These are phyloP conservation scores for Iris macrosiphon DNA, from an alignment of 106 monocot species.

Conservation along the genomic window DNA sequence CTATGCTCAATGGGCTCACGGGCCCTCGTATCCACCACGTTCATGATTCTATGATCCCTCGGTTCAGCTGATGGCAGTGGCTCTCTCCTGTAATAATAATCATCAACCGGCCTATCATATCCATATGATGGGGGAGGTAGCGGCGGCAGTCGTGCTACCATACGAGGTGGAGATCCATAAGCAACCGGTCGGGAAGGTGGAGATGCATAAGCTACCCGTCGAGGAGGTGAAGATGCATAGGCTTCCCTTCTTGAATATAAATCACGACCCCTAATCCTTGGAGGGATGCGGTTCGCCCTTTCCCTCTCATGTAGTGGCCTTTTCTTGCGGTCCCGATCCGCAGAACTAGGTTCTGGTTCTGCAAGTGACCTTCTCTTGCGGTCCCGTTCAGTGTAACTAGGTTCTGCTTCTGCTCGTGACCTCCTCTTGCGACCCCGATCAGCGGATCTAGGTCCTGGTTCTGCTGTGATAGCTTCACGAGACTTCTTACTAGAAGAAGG, in stretches of 20 bases:
- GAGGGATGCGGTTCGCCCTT: not conserved
- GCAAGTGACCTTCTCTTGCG: too few species aligned
- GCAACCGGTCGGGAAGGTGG: not conserved
- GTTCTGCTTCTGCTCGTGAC: too few species aligned
- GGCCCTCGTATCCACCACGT: constrained; percentile 7
- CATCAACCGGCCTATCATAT: constrained; percentile 7
- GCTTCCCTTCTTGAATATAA: not conserved
- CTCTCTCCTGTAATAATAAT: constrained; percentile 15
- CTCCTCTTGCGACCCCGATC: not conserved
- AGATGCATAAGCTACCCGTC: too few species aligned
- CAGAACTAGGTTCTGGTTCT: too few species aligned
- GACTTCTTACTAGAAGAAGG: not conserved
- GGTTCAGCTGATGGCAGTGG: not conserved
- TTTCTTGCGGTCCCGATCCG: too few species aligned
- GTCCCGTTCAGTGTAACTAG: too few species aligned
- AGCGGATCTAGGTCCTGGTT: not conserved
- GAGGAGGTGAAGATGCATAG: too few species aligned
- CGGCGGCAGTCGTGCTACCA: not conserved
- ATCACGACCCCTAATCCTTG: not conserved
- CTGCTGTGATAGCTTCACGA: not conserved
- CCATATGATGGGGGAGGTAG: too few species aligned
- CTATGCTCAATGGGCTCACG: constrained; percentile 2
- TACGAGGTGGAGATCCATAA: not conserved
- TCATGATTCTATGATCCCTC: not conserved
- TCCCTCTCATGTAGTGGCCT: not conserved